Evolutionary conservation across 2,329 filamentous ascomycete species (phyloP).

Genomic region (Apiospora saccharicola): DNA sequence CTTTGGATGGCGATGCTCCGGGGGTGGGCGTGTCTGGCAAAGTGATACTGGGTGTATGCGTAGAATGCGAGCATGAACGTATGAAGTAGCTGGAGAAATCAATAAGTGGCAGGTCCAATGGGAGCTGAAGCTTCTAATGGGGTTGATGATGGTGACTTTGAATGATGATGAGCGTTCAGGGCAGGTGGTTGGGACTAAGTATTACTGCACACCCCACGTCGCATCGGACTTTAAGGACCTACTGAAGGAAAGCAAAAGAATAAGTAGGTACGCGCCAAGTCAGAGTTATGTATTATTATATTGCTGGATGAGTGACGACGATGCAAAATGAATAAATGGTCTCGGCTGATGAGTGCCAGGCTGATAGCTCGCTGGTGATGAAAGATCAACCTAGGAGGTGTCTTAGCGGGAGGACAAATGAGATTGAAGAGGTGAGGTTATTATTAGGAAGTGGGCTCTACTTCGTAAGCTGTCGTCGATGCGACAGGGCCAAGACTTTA

Average conservation of each 20-base stretch:
- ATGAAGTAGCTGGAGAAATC: neutral
- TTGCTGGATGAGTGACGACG: neutral
- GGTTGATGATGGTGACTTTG: neutral
- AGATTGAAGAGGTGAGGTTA: neutral
- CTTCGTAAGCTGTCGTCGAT: constrained; percentile 14
- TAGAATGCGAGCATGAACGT: neutral
- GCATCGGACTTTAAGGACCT: neutral
- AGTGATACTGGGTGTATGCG: neutral
- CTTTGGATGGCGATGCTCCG: neutral
- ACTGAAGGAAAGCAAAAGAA: neutral
- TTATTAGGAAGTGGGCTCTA: constrained; percentile 11
- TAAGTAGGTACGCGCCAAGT: neutral
- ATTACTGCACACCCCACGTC: neutral
- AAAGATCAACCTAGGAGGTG: neutral
- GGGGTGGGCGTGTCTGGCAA: neutral
- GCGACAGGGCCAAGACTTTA: constrained; percentile 12
- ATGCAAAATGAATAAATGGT: neutral
- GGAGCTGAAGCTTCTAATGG: neutral
- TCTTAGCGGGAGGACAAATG: neutral
- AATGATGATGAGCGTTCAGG: neutral
- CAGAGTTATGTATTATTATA: neutral
- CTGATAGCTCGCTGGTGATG: neutral
- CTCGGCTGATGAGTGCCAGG: neutral
- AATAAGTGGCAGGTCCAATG: neutral
- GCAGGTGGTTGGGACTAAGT: neutral